phyloP scores from a whole-genome alignment of 2,329 filamentous ascomycete genomes.

The Nannizziopsis arthrosporioides region DNA sequence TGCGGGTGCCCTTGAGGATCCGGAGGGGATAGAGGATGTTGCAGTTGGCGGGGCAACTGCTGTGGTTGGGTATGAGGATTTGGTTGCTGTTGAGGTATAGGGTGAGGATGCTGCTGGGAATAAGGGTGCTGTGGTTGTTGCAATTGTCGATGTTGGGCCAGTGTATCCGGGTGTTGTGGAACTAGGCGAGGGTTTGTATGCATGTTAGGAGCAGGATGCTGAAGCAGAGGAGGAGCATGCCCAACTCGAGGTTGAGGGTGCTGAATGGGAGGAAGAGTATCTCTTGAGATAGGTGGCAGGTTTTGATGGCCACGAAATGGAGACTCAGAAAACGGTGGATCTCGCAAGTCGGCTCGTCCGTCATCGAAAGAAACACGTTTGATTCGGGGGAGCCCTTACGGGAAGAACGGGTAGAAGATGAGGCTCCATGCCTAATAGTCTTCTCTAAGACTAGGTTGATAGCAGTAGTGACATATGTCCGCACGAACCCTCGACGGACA shows the following conservation, averaged over 20 bases:
- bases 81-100: neutral
- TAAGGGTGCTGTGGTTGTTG: neutral
- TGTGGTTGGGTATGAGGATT: neutral
- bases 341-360: slow-evolving; percentile 10
- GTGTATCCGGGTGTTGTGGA: neutral
- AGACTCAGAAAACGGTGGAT: neutral
- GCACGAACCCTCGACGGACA: slow-evolving; percentile 15
- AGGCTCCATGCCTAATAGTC: slow-evolving; percentile 17
- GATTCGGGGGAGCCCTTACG: neutral
- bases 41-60: neutral
- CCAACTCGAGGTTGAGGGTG: neutral
- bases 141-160: neutral
- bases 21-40: neutral
- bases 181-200: slow-evolving; percentile 1
- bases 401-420: slow-evolving; percentile 4
- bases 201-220: neutral
- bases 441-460: slow-evolving; percentile 28
- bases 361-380: neutral
- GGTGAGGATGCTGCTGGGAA: neutral
- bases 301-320: neutral
- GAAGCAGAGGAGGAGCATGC: neutral
- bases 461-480: slow-evolving; percentile 23
- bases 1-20: slow-evolving; percentile 6
- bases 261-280: neutral
- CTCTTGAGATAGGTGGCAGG: neutral